Base-by-base conservation (phyloP, 345 rosid genomes). In the Linum usitatissimum region DNA sequence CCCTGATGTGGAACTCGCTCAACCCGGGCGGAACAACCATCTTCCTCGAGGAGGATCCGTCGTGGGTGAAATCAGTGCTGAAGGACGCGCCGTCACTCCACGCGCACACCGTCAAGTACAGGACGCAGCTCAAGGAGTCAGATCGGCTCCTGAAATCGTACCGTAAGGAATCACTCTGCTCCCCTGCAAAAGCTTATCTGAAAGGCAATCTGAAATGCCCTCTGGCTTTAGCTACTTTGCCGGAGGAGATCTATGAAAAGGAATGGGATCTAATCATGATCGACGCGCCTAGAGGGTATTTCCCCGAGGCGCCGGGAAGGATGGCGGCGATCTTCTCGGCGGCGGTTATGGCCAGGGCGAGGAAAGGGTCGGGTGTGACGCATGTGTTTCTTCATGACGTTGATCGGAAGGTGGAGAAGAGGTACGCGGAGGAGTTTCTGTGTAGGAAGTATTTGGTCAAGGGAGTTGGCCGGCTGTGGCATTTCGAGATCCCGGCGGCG, bases 221-320 rank as follows among this genome's bases (percentile, higher is more conserved):
- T 39, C 81, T 93, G n/a, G 94, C 95, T 9, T 65, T 90, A 42
- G 87, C 87, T 67, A 88, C 97, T 1, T 70, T 93, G 53, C 97
- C 97, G 0, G 65, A 60, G n/a, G 87, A 84, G n/a, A 82, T 93
- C 19, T 89, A 87, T 51, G 87, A 85, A 18, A 78, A 67, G 1
- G 70, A 70, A 8, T 93, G 97, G 96, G 92, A 93, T 66, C 64
- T 90, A 53, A 90, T 93, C 14, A 90, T 87, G 96, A 96, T 93
- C 0, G 96, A 90, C 28, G 99, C 99, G 0, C 94, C 94, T 0
- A 84, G 90, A 0, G 97, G 94, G 2, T 90, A 83, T 74, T 78
- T 80, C 18, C 83, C 82, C 5, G 94, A 87, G 53, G 90, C 94
- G 3, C 99, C 97, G 0, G 94, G 96, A 66, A 82, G 99, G 70